Conservation (phyloP, 805 yeast species). For the Suhomyces sp. region DNA sequence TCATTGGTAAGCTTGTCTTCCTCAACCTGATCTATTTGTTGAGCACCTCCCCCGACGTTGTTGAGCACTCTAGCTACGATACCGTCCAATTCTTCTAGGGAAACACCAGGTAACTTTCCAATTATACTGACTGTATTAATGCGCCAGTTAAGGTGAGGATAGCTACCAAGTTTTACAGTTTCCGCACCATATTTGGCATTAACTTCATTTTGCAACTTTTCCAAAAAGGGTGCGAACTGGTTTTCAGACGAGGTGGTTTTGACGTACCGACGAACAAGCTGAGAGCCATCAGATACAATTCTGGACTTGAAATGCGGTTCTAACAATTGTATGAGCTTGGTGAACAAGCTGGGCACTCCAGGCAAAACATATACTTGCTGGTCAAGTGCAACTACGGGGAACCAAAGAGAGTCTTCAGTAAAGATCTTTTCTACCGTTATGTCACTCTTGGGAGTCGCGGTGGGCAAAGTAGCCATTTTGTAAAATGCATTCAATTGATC, state of each 20-base stretch:
- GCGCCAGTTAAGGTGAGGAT: slow-evolving; percentile 70
- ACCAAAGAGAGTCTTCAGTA: slow-evolving; percentile 63
- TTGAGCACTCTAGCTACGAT: slow-evolving; percentile 47
- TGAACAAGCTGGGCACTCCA: slow-evolving; percentile 78
- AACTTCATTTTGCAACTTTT: slow-evolving; percentile 44
- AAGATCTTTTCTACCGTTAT: slow-evolving; percentile 41
- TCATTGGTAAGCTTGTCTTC: slow-evolving; percentile 46
- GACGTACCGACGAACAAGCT: slow-evolving; percentile 50
- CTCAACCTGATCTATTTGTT: slow-evolving; percentile 53
- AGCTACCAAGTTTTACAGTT: slow-evolving; percentile 71
- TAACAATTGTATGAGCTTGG: slow-evolving; percentile 46
- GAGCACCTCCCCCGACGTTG: slow-evolving; percentile 50
- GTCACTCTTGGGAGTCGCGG: slow-evolving; percentile 25
- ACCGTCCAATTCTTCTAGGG: slow-evolving; percentile 29
- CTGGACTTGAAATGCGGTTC: slow-evolving; percentile 33
- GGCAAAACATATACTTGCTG: slow-evolving; percentile 70
- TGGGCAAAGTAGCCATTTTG: slow-evolving; percentile 79
- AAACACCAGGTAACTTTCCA: slow-evolving; percentile 47
- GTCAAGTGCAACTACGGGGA: slow-evolving; percentile 73
- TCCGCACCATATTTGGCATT: slow-evolving; percentile 28
- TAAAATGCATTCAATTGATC: slow-evolving; percentile 59
- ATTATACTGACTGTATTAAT: slow-evolving; percentile 71
- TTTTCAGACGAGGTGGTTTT: slow-evolving; percentile 62
- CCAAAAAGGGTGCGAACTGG: slow-evolving; percentile 62
- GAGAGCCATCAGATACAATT: slow-evolving; percentile 11